Base-by-base conservation (phyloP, 169 alveolate genomes). In the Plasmodium gaboni region DNA sequence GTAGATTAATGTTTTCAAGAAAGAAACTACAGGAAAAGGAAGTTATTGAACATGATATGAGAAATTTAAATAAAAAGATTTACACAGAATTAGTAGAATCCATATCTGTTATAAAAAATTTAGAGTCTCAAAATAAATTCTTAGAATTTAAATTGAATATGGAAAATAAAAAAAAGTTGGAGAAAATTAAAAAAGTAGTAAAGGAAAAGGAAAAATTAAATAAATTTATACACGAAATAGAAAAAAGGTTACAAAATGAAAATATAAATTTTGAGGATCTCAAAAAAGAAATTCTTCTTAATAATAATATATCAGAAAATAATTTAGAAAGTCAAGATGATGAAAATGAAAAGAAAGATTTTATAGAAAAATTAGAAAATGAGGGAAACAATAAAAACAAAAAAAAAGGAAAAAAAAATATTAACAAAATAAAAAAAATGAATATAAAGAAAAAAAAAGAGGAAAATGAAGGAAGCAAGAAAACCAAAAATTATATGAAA, bases 11-110 rank as follows among this genome's bases (percentile, higher is more conserved):
- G 65, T 72, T 88, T 48, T 68, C 92, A 44, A 88, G 80, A 69
- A 80, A 92, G 63, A 73, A 53, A 26, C 51, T 93, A 51, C 94
- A 93, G 68, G 96, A 93, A 72, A 87, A 92, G 38, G 92, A 94
- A 51, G 93, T 94, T 59, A 87, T 90, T 51, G 96, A 89, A 76
- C 73, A 72, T 19, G 96, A 93, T 64, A 80, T 91, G 85, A 63
- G 95, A 65, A 87, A 80, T 53, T 91, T 92, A 65, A 93, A 93
- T 73, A 76, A 67, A 61, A 64, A 71, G 24, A 89, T 93, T 38
- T 93, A 92, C 74, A 76, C 91, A 19, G 96, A 93, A 90, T 78
- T 93, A 48, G 59, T 88, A 12, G 94, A 91, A 15, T 93, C 96
- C 46, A 91, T 89, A 46, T 83, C 92, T 50, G 60, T 86, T 48